Evolutionary conservation across 805 yeast species (phyloP).

Genomic region (Metschnikowia cubensis): DNA sequence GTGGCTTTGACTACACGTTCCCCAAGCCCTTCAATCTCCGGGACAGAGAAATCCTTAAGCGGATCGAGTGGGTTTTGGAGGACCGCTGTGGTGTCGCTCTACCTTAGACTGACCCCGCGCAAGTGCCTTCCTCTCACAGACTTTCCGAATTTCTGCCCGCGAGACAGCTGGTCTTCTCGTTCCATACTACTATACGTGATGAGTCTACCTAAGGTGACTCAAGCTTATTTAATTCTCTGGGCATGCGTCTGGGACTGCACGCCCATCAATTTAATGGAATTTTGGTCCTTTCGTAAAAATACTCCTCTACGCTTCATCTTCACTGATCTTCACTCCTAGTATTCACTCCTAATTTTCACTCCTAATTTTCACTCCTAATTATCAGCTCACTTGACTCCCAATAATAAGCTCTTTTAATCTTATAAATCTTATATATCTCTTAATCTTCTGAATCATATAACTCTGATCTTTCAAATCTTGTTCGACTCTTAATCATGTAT

Average conservation of each 20-base stretch:
- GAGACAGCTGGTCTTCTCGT: slow-evolving; percentile 1
- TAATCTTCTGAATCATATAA: too few relatives aligned
- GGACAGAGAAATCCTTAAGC: slow-evolving; percentile 17
- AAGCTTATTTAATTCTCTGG: background rate
- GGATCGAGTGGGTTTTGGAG: slow-evolving; percentile 18
- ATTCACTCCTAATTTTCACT: too few relatives aligned
- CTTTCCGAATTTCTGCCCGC: background rate
- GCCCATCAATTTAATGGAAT: background rate
- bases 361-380: too few relatives aligned
- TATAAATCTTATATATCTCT: too few relatives aligned
- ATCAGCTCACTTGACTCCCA: too few relatives aligned
- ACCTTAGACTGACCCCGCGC: background rate
- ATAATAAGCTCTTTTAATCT: too few relatives aligned
- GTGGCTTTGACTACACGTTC: slow-evolving; percentile 41
- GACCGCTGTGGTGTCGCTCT: slow-evolving; percentile 4
- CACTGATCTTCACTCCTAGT: too few relatives aligned
- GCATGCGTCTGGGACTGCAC: background rate
- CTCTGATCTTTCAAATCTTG: too few relatives aligned
- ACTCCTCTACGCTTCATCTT: too few relatives aligned
- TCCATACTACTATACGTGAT: background rate
- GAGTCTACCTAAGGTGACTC: background rate
- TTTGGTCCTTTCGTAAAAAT: background rate
- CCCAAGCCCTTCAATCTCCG: slow-evolving; percentile 34
- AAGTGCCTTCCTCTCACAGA: background rate
- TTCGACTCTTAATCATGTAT: too few relatives aligned